Conservation (phyloP, 1,284 basidiomycete species). For the Meripilus lineatus region DNA sequence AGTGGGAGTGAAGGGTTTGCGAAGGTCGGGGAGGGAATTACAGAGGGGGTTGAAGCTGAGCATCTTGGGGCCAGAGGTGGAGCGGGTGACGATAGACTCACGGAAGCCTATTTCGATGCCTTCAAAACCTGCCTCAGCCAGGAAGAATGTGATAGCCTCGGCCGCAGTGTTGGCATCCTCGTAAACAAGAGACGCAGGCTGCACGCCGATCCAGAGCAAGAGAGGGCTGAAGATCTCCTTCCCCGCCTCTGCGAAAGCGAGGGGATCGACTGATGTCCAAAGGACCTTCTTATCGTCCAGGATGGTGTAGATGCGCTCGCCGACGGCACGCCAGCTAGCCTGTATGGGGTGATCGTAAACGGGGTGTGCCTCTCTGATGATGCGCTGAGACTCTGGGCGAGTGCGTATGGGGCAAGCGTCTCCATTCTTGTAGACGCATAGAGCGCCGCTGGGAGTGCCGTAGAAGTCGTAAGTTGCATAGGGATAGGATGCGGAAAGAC, state of each 20-base stretch:
- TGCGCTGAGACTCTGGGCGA: slow-evolving; percentile 18
- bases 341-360: slow-evolving; percentile 25
- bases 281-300: slow-evolving; percentile 19
- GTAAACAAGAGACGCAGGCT: background rate
- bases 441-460: slow-evolving; percentile 15
- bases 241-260: slow-evolving; percentile 23
- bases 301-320: slow-evolving; percentile 14
- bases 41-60: background rate
- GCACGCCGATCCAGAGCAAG: background rate
- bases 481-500: too few species aligned
- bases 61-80: background rate
- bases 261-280: slow-evolving; percentile 24
- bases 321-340: slow-evolving; percentile 18
- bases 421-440: slow-evolving; percentile 25
- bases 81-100: background rate
- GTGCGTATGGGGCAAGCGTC: slow-evolving; percentile 2
- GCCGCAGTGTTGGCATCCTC: background rate
- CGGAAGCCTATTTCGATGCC: slow-evolving; percentile 1
- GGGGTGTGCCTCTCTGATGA: slow-evolving; percentile 26
- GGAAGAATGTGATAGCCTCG: background rate
- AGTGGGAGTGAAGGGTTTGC: background rate
- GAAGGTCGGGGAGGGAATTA: background rate
- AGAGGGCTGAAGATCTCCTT: background rate
- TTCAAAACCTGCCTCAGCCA: background rate
- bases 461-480: too few species aligned